These are phyloP conservation scores for Choricystis sp. DNA, from an alignment of 139 green algal species.

Conservation along the genomic window DNA sequence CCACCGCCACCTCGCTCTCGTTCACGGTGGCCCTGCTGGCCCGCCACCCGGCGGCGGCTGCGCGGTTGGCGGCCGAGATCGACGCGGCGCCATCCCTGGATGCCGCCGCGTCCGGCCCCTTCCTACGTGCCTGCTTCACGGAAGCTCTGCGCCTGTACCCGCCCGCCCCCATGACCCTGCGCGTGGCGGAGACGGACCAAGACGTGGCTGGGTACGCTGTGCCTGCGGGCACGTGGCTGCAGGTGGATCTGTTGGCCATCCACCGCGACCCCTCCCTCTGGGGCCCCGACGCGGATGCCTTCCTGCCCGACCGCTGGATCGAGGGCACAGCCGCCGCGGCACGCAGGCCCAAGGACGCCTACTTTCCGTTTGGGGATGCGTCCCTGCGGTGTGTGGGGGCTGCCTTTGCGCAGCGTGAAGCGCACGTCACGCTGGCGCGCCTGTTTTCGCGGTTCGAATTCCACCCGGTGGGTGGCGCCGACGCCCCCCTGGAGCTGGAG, in stretches of 20 bases:
- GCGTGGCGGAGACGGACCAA: background rate
- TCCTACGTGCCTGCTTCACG: slow-evolving; percentile 11
- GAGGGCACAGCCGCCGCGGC: background rate
- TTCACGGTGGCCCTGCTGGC: slow-evolving; percentile 15
- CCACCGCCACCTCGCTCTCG: slow-evolving; percentile 12
- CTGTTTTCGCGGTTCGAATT: background rate
- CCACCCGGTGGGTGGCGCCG: background rate
- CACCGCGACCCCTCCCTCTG: background rate
- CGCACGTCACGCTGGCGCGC: background rate
- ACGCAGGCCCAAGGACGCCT: background rate
- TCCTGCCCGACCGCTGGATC: slow-evolving; percentile 1
- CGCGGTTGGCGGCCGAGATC: slow-evolving; percentile 12
- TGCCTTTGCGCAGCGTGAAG: background rate
- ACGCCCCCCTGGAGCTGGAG: background rate
- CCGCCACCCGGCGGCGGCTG: slow-evolving; percentile 9
- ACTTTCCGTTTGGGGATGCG: background rate
- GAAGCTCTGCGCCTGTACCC: slow-evolving; percentile 18
- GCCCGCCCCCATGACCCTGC: slow-evolving; percentile 4
- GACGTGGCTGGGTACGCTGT: background rate
- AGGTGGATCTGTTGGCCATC: background rate
- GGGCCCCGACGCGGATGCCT: background rate
- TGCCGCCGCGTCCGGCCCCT: slow-evolving; percentile 9
- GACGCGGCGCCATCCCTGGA: slow-evolving; percentile 8
- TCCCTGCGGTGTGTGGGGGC: background rate
- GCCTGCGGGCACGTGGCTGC: background rate